These are phyloP conservation scores for Chalciporus chontae DNA, from an alignment of 768 basidiomycete species.

Conservation along the genomic window DNA sequence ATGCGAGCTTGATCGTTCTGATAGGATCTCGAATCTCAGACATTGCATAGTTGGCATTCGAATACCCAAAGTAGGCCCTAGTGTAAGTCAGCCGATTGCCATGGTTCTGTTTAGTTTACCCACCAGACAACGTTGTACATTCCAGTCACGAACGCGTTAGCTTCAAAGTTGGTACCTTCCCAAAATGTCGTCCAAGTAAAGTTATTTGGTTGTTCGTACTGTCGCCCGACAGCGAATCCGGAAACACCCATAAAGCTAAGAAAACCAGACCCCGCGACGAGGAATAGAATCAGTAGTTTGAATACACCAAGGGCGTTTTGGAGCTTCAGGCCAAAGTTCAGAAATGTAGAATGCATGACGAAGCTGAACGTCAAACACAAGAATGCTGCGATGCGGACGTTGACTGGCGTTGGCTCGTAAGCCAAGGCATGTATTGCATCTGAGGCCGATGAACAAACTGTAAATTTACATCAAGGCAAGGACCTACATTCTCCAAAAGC, in stretches of 20 bases:
- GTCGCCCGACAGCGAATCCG: constrained; percentile 46
- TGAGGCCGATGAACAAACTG: constrained; percentile 22
- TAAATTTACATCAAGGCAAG: background rate
- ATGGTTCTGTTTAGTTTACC: background rate
- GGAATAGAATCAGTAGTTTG: constrained; percentile 54
- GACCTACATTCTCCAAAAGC: constrained; percentile 71
- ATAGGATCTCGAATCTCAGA: constrained; percentile 71
- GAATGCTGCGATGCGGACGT: constrained; percentile 53
- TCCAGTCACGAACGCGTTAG: constrained; percentile 60
- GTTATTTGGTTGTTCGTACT: constrained; percentile 52
- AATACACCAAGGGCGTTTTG: constrained; percentile 62
- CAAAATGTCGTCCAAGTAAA: constrained; percentile 59
- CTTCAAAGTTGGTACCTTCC: constrained; percentile 54
- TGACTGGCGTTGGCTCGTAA: constrained; percentile 41
- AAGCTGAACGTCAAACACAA: constrained; percentile 54
- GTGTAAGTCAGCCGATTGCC: background rate
- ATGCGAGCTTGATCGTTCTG: constrained; percentile 66
- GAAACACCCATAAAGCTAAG: constrained; percentile 47
- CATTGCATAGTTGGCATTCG: constrained; percentile 71
- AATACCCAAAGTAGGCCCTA: constrained; percentile 72
- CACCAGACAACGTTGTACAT: constrained; percentile 73
- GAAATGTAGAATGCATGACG: constrained; percentile 51
- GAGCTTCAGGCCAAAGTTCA: constrained; percentile 54
- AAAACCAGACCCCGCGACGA: constrained; percentile 53
- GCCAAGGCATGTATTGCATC: constrained; percentile 57